Evolutionary conservation across 2,329 filamentous ascomycete genomes (phyloP).

Genomic region (Arthroderma sp.): DNA sequence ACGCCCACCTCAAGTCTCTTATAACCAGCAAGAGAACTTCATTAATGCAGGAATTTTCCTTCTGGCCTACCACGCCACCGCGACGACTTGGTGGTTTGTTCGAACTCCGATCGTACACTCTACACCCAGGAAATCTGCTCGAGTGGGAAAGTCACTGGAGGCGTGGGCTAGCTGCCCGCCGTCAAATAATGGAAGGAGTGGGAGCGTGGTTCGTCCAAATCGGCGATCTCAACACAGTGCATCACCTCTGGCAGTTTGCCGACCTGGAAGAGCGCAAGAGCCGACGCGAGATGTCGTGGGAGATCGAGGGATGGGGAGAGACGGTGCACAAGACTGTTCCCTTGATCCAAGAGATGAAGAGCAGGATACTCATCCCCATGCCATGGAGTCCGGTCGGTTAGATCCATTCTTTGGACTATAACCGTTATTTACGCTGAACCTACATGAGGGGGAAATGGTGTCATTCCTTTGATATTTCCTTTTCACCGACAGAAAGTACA

Average conservation of each 20-base stretch:
- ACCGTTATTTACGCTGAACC: too few species aligned
- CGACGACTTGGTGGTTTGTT: slow-evolving; percentile 85
- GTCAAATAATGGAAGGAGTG: slow-evolving; percentile 96
- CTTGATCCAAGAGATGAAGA: slow-evolving; percentile 93
- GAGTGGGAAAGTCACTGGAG: slow-evolving; percentile 99
- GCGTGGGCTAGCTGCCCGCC: slow-evolving; percentile 72
- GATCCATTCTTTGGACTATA: slow-evolving; percentile 5
- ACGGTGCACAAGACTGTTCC: slow-evolving; percentile 98
- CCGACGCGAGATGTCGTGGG: slow-evolving; percentile 88
- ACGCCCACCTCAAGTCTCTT: slow-evolving; percentile 69
- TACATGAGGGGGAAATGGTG: too few species aligned
- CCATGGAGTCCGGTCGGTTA: slow-evolving; percentile 89
- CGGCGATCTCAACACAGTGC: slow-evolving; percentile 91
- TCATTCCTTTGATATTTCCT: too few species aligned
- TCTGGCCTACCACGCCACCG: slow-evolving; percentile 92
- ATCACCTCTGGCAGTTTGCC: slow-evolving; percentile 97
- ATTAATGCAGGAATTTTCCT: slow-evolving; percentile 98
- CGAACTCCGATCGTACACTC: slow-evolving; percentile 89
- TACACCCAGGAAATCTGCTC: slow-evolving; percentile 87
- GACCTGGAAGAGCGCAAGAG: slow-evolving; percentile 87
- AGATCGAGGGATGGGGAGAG: slow-evolving; percentile 86
- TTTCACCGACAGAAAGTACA: too few species aligned
- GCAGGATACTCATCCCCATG: slow-evolving; percentile 82
- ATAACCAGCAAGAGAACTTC: slow-evolving; percentile 76
- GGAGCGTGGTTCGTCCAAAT: slow-evolving; percentile 99